Conservation (phyloP, 805 yeast species). For the Candida orba region DNA sequence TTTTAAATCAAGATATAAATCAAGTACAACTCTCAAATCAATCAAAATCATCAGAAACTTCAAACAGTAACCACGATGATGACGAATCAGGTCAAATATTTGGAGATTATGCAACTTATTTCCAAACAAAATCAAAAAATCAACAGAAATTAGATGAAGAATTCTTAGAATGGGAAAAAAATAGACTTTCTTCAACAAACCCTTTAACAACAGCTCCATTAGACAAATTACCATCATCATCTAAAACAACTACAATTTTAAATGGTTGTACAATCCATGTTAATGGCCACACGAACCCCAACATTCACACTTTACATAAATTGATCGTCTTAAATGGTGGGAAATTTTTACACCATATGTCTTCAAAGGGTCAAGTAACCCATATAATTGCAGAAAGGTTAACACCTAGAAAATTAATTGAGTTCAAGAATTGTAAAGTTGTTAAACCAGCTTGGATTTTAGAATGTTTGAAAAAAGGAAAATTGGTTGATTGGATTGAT, state of each 20-base stretch:
- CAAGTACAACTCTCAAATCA: not conserved
- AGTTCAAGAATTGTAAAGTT: slow-evolving; percentile 63
- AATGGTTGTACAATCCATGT: slow-evolving; percentile 61
- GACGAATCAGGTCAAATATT: slow-evolving; percentile 26
- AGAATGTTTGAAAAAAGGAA: slow-evolving; percentile 46
- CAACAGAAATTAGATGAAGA: slow-evolving; percentile 54
- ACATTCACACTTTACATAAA: slow-evolving; percentile 64
- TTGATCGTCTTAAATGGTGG: slow-evolving; percentile 79
- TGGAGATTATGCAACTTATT: slow-evolving; percentile 64
- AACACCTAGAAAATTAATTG: slow-evolving; percentile 66
- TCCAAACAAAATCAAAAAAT: slow-evolving; percentile 50
- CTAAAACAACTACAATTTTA: slow-evolving; percentile 36
- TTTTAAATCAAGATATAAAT: not conserved
- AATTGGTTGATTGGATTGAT: slow-evolving; percentile 61
- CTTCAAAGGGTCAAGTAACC: slow-evolving; percentile 67
- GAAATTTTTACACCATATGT: slow-evolving; percentile 55
- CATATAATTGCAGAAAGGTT: slow-evolving; percentile 77
- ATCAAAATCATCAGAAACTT: too few relatives aligned
- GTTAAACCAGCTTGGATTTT: slow-evolving; percentile 79
- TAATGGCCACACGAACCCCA: slow-evolving; percentile 85
- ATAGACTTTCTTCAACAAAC: slow-evolving; percentile 21
- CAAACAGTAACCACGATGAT: not conserved
- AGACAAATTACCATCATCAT: not conserved
- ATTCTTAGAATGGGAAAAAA: slow-evolving; percentile 41
- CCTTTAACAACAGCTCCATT: not conserved